These are phyloP conservation scores for Solanum sejunctum DNA, from an alignment of 257 asterid species.

Conservation along the genomic window DNA sequence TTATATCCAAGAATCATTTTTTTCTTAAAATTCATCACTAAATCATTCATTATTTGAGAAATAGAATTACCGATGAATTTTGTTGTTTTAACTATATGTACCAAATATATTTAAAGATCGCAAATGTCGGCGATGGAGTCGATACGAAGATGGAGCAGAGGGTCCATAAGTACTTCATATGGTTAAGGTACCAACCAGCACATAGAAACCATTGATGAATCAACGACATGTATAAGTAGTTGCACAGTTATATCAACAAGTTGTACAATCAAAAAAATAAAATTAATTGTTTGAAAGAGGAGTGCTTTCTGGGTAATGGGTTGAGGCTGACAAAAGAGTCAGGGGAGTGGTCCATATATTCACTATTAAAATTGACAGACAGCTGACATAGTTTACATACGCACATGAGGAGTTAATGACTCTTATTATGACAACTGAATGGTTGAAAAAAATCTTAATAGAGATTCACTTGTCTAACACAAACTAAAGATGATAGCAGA, in stretches of 20 bases:
- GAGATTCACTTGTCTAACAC: neutral
- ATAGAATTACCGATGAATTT: too few species aligned
- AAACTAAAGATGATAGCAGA: neutral
- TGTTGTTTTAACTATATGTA: too few species aligned
- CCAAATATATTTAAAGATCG: neutral
- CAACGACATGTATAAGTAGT: neutral
- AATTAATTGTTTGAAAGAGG: neutral
- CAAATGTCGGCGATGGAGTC: neutral
- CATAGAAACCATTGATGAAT: slow-evolving; percentile 7
- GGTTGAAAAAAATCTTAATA: neutral
- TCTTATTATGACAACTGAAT: neutral
- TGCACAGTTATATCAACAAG: slow-evolving; percentile 1
- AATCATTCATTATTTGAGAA: too few species aligned
- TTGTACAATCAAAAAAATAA: neutral
- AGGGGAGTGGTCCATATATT: neutral
- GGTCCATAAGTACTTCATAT: slow-evolving; percentile 1
- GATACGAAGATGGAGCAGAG: neutral
- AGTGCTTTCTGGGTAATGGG: neutral
- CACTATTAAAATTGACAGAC: neutral
- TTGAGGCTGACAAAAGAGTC: neutral
- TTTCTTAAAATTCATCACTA: neutral
- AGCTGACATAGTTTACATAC: neutral
- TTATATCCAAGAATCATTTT: neutral
- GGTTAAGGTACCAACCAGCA: slow-evolving; percentile 49
- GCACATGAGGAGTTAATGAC: neutral